Base-by-base conservation (phyloP, 441 rosid species). In the Pelargonium fulgidum region DNA sequence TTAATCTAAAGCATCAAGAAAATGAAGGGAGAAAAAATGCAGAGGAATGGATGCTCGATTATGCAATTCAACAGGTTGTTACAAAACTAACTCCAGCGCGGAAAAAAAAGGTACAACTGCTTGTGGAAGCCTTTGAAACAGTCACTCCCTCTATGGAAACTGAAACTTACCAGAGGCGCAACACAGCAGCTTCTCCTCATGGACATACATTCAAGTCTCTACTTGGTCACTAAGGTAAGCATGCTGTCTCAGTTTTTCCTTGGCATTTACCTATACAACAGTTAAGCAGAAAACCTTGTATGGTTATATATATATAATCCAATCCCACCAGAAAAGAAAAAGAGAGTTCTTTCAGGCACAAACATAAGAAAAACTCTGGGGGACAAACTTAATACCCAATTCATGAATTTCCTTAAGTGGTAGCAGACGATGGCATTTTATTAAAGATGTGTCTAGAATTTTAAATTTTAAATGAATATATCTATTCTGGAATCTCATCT, bases 1-100 rank as follows among this genome's bases (percentile, higher is more conserved):
- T 95, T 74, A 76, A 68, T 64, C 78, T 92, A 14, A 86, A 89
- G 85, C 95, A 76, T 77, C 96, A 85, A 77, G 82, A 68, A 67
- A 78, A 70, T 56, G 84, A 75, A 58, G 89, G 82, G 71, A 84
- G 81, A 76, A 90, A 83, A 81, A 82, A 80, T 50, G 75, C 82
- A 0, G 99, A 90, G 22, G 97, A 90, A 75, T 94, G 96, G 93
- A 92, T 92, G 97, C 87, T 92, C 5, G 98, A 94, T 81, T 78
- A 81, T 70, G 83, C 96, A 44, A 90, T 94, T 71, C 97, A 80
- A 81, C 84, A 71, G 69, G 97, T 85, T 59, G 91, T 94, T 74
- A 79, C 92, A 1, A 81, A 85, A 77, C 84, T 92, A 54, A 88
- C 92, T 64, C 96, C 96, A 62, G 96, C 86, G 39, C 78, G 90